Conservation (phyloP, 352 stramenopile genomes). For the Phytopythium mirpurense region DNA sequence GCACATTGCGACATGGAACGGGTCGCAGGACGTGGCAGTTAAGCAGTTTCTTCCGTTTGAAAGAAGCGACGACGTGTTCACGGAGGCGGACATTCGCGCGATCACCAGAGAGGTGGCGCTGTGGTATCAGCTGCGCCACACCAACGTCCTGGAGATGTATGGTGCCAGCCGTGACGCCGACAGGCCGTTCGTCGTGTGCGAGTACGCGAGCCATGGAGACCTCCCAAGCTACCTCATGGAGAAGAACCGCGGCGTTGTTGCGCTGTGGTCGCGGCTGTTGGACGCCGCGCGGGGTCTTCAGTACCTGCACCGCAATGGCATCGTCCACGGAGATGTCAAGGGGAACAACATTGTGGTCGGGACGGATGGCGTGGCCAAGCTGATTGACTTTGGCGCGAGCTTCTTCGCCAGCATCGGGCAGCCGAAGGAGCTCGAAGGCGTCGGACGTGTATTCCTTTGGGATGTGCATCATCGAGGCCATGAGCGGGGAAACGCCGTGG, state of each 20-base stretch:
- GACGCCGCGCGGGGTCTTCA: background rate
- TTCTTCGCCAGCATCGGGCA: background rate
- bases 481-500: background rate
- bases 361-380: background rate
- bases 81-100: background rate
- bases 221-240: background rate
- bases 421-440: background rate
- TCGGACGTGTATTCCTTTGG: background rate
- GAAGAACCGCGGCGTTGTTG: background rate
- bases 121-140: background rate
- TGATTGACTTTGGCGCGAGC: constrained; percentile 1
- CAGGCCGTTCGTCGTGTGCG: constrained; percentile 1
- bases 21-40: background rate
- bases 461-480: background rate
- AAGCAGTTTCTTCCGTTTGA: background rate
- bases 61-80: background rate
- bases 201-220: background rate
- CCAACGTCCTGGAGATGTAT: background rate
- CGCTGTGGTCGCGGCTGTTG: background rate
- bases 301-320: background rate
- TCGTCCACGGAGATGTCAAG: constrained; percentile 3
- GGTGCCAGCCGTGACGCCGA: background rate
- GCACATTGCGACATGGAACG: background rate
- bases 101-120: background rate
- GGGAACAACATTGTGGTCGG: constrained; percentile 1